Base-by-base conservation (phyloP, 1,284 basidiomycete species). In the Fomitopsis schrenkii region DNA sequence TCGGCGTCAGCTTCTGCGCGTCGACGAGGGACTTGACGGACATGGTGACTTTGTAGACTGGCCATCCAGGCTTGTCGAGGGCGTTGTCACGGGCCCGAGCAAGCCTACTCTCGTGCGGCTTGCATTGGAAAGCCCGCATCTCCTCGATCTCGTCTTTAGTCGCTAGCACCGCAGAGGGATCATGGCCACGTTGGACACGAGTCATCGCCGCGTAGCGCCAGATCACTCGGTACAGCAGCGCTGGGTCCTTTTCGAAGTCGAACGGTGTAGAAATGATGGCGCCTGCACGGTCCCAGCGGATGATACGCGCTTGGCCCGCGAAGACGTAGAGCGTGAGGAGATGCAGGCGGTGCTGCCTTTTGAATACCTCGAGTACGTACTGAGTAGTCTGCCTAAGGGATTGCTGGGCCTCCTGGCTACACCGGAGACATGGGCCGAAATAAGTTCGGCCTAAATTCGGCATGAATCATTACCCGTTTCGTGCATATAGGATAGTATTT, bases 221-320 rank as follows among this genome's bases (percentile, higher is more conserved):
- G 9, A 68, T 41, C 52, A 67, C 64, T n/a, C 62, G 45, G 26
- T 42, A 33, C 6, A 68, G 59, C 9, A 57, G 8, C 3, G 36
- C n/a, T 3, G 62, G 62, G 5, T 62, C 14, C 17, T 58, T 22
- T 22, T 52, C 50, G 58, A 62, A 64, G 55, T 66, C 36, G 61
- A 68, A 64, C 14, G 33, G 26, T 22, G 58, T 42, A 2, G 63
- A 57, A 38, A 64, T 57, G 22, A 65, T 62, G 44, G 60, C 59
- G 2, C 64, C 66, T 17, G 63, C 61, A 19, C 59, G 63, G 53
- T 68, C 67, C 63, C 64, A 66, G 28, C 58, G 64, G 9, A 66
- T 36, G 36, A 67, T 40, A 5, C 67, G 63, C 10, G 65, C 66
- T 26, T 35, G 35, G 35, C 57, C 17, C 7, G 56, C 55, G 35